These are phyloP conservation scores for Haberlea rhodopensis DNA, from an alignment of 257 asterid species.

Conservation along the genomic window DNA sequence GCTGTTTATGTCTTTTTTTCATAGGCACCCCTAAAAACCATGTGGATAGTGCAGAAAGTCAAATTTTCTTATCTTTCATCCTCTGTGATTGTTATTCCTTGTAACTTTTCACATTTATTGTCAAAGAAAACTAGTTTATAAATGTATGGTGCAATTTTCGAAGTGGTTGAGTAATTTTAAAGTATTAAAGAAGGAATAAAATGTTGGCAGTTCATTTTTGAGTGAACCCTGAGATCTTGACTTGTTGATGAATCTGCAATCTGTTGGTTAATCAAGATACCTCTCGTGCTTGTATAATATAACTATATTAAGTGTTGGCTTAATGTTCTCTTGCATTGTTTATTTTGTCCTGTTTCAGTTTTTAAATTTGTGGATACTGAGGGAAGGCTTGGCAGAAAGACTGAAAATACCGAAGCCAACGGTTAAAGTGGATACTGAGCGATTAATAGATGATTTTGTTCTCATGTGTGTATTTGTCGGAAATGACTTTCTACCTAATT, in stretches of 20 bases:
- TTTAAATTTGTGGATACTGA: slow-evolving; percentile 56
- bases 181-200: too few relatives aligned
- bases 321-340: not conserved
- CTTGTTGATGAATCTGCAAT: not conserved
- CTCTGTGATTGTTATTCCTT: not conserved
- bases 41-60: too few relatives aligned
- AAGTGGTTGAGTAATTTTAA: not conserved
- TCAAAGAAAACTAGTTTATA: not conserved
- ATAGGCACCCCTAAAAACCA: too few relatives aligned
- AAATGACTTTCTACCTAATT: slow-evolving; percentile 69
- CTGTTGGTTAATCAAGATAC: slow-evolving; percentile 11
- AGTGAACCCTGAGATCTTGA: not conserved
- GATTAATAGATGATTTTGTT: slow-evolving; percentile 61
- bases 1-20: too few relatives aligned
- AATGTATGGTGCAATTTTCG: not conserved
- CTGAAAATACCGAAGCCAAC: too few relatives aligned
- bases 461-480: slow-evolving; percentile 67
- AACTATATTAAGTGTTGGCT: not conserved
- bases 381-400: slow-evolving; percentile 50
- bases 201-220: not conserved
- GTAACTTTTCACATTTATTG: not conserved
- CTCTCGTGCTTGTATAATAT: not conserved
- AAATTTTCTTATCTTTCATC: too few relatives aligned
- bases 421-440: slow-evolving; percentile 51
- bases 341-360: slow-evolving; percentile 38